Evolutionary conservation across 352 stramenopile species (phyloP).

Genomic region (Thraustochytrium striatum): DNA sequence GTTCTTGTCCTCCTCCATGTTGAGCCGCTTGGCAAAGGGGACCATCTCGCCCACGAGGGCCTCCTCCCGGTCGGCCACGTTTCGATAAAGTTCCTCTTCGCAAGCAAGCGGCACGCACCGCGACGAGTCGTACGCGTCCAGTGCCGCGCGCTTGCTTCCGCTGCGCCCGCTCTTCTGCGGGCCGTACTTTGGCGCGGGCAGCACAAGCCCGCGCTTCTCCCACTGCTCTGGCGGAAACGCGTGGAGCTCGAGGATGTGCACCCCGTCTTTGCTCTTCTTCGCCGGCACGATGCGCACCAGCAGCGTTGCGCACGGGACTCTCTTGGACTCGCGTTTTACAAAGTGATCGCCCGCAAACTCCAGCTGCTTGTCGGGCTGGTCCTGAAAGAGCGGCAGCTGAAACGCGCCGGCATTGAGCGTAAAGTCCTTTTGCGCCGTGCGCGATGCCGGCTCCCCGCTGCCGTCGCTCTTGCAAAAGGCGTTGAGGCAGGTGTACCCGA

Average conservation of each 20-base stretch:
- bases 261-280: constrained; percentile 63
- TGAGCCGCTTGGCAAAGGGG: constrained; percentile 21
- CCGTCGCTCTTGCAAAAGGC: constrained; percentile 68
- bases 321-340: constrained; percentile 56
- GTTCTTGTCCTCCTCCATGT: constrained; percentile 49
- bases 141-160: too few relatives aligned
- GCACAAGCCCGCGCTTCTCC: constrained; percentile 59
- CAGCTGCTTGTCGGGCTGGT: constrained; percentile 55
- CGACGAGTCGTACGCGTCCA: constrained; percentile 40
- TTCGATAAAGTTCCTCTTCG: constrained; percentile 39
- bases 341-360: constrained; percentile 55
- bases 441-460: constrained; percentile 60
- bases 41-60: constrained; percentile 47
- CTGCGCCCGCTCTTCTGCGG: neutral
- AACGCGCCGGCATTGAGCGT: constrained; percentile 67
- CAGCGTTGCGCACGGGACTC: constrained; percentile 71
- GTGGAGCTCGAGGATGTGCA: constrained; percentile 62
- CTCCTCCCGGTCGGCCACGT: constrained; percentile 37
- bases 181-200: constrained; percentile 60
- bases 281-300: constrained; percentile 65
- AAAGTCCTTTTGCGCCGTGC: constrained; percentile 61
- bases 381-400: constrained; percentile 69
- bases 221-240: constrained; percentile 61
- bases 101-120: constrained; percentile 33
- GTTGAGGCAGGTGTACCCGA: constrained; percentile 69